A percentile compares a stretch with the other conserved stretches of the same genome.
Conservation (phyloP, 2,329 filamentous ascomycete genomes). For the Aspergillus eucalypticola region DNA sequence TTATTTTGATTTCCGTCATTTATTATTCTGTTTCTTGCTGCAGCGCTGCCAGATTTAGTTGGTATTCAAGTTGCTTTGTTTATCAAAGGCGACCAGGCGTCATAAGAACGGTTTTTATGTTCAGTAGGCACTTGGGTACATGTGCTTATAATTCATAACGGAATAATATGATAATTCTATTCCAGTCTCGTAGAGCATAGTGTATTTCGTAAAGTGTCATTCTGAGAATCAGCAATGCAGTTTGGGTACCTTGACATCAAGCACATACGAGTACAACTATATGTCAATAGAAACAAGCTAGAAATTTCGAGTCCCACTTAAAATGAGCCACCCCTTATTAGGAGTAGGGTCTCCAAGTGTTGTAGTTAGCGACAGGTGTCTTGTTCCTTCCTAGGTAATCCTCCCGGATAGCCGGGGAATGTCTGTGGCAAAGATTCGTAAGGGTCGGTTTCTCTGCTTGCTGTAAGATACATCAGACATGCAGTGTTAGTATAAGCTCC, state of each 20-base stretch:
- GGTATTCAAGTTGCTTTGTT: neutral
- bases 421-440: no score
- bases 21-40: neutral
- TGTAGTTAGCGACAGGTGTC: no score
- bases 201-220: neutral
- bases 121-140: neutral
- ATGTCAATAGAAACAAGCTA: neutral
- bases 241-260: neutral
- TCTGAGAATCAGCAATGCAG: no score
- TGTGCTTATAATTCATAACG: neutral
- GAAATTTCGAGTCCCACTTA: neutral
- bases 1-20: neutral
- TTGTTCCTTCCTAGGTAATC: neutral
- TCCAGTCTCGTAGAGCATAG: neutral
- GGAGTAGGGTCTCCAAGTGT: neutral
- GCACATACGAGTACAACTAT: neutral
- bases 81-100: neutral
- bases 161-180: no score
- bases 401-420: neutral
- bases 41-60: no score
- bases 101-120: no score
- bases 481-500: neutral
- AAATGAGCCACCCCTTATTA: neutral
- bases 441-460: neutral
- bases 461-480: no score